Evolutionary conservation across 2,329 filamentous ascomycete genomes (phyloP).

Genomic region (Knufia petricola): DNA sequence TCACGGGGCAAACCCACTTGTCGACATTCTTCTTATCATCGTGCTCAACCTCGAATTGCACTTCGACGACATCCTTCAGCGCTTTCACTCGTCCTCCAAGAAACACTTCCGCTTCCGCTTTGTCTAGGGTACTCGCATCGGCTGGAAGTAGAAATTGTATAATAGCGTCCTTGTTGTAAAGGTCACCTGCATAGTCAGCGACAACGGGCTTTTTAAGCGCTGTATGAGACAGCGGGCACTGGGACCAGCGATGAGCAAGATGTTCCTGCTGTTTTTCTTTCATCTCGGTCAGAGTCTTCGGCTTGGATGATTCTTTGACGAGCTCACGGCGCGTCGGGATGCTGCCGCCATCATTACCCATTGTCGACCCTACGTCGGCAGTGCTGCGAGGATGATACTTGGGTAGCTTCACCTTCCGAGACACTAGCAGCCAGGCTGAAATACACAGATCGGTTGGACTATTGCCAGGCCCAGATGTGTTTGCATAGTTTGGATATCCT

Average conservation of each 20-base stretch:
- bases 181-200: constrained; percentile 69
- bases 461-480: not conserved
- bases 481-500: not conserved
- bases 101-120: constrained; percentile 52
- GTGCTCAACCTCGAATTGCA: constrained; percentile 57
- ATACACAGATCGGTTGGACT: too few relatives aligned
- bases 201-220: constrained; percentile 66
- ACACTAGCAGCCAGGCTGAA: too few relatives aligned
- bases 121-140: constrained; percentile 43
- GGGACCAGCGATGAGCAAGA: constrained; percentile 75
- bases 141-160: constrained; percentile 57
- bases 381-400: too few relatives aligned
- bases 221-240: constrained; percentile 75
- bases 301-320: constrained; percentile 82
- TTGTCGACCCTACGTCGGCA: too few relatives aligned
- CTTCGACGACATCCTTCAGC: constrained; percentile 75
- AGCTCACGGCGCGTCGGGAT: constrained; percentile 94
- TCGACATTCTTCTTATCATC: constrained; percentile 36
- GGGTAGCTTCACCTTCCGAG: too few relatives aligned
- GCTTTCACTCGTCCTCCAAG: constrained; percentile 60
- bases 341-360: constrained; percentile 95
- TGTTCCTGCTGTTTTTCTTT: constrained; percentile 83
- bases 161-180: constrained; percentile 93
- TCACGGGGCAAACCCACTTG: constrained; percentile 72
- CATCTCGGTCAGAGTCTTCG: constrained; percentile 70